A percentile compares a stretch with the other conserved stretches of the same genome.
Conservation (phyloP, 106 monocot genomes). For the Apostasia ramifera region DNA sequence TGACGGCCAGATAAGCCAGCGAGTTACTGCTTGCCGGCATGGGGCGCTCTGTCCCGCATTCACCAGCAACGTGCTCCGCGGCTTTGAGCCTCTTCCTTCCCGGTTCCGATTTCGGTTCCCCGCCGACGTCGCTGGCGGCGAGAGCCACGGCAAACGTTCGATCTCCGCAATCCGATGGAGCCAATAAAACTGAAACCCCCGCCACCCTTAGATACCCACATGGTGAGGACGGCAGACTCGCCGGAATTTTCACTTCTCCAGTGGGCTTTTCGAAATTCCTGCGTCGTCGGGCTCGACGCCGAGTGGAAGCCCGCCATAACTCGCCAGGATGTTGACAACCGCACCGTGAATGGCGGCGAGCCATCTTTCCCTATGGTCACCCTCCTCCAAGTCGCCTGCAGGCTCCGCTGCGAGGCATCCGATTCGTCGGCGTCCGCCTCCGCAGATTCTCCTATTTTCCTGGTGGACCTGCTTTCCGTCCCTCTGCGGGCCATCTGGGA, state of each 20-base stretch:
- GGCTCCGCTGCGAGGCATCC: constrained; percentile 1
- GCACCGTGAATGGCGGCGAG: neutral
- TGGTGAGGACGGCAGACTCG: constrained; percentile 48
- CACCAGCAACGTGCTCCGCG: too few species aligned
- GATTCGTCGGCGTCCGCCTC: neutral
- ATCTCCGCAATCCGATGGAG: neutral
- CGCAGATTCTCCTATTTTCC: constrained; percentile 35
- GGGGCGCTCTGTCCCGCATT: too few species aligned
- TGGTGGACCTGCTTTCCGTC: constrained; percentile 72
- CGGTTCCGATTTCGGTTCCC: too few species aligned
- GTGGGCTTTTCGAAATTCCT: constrained; percentile 38
- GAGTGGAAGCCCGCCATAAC: constrained; percentile 74
- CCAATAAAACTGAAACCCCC: neutral
- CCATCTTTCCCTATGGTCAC: constrained; percentile 60
- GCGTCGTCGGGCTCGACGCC: constrained; percentile 71
- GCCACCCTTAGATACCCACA: constrained; percentile 29
- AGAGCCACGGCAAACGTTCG: too few species aligned
- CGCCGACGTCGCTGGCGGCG: too few species aligned
- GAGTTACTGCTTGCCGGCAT: too few species aligned
- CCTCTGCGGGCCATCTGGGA: constrained; percentile 39
- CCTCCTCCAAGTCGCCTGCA: constrained; percentile 91
- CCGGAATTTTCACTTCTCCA: constrained; percentile 45
- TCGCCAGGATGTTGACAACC: neutral
- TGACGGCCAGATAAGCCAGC: too few species aligned
- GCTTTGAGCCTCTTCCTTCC: too few species aligned